These are phyloP conservation scores for Hibiscus trionum DNA, from an alignment of 345 rosid genomes.

Conservation along the genomic window DNA sequence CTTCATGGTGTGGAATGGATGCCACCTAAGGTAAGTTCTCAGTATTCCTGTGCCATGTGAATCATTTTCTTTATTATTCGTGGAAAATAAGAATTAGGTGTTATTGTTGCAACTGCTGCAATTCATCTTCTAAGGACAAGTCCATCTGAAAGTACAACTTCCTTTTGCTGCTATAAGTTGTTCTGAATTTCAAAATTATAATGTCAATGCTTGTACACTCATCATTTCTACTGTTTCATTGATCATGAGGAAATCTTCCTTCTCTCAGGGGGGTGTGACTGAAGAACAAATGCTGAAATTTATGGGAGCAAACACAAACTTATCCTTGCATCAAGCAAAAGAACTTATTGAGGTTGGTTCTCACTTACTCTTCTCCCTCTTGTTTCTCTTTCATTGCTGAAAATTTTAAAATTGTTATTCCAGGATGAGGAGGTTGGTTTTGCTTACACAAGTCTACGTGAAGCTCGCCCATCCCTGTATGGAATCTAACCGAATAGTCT, in stretches of 20 bases:
- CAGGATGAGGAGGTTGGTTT: constrained; percentile 88
- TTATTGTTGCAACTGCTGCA: constrained; percentile 6
- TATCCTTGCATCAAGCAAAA: constrained; percentile 66
- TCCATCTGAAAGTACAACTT: background rate
- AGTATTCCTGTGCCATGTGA: background rate
- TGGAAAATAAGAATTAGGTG: constrained; percentile 3
- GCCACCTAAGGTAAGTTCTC: constrained; percentile 79
- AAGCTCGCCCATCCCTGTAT: constrained; percentile 87
- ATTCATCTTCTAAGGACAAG: constrained; percentile 4
- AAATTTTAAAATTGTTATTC: constrained; percentile 12
- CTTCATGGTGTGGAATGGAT: constrained; percentile 99
- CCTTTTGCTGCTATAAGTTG: constrained; percentile 8
- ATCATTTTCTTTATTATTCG: background rate
- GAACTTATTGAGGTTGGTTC: constrained; percentile 85
- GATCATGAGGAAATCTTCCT: constrained; percentile 10
- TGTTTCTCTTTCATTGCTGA: constrained; percentile 3
- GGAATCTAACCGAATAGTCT: constrained; percentile 10
- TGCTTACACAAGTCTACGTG: constrained; percentile 84
- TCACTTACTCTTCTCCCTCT: constrained; percentile 12
- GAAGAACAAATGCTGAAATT: constrained; percentile 95
- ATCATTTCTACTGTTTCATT: background rate
- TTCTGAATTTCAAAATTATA: constrained; percentile 6
- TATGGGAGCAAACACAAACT: constrained; percentile 85
- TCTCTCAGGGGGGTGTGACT: constrained; percentile 63
- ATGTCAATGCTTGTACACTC: constrained; percentile 4